Evolutionary conservation across 768 basidiomycete species (phyloP).

Genomic region (Neoboletus magnificus): DNA sequence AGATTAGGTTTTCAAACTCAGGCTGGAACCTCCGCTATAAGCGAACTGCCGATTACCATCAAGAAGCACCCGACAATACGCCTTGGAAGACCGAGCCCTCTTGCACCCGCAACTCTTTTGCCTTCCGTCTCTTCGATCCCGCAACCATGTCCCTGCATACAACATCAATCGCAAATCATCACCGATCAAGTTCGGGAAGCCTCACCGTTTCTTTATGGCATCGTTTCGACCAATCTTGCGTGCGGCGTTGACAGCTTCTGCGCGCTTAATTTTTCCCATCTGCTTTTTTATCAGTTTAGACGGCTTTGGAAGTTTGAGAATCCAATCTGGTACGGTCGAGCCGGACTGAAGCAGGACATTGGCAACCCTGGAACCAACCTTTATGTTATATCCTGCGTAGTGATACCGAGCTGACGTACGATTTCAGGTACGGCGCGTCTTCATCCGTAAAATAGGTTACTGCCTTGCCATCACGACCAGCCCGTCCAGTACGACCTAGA

Average conservation of each 20-base stretch:
- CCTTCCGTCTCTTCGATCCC: conserved; percentile 66
- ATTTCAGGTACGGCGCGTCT: conserved; percentile 88
- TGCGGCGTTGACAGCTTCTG: conserved; percentile 70
- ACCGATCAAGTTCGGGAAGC: not conserved
- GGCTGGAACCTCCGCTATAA: too few relatives aligned
- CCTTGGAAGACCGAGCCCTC: not conserved
- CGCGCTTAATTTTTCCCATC: conserved; percentile 82
- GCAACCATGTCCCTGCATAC: conserved; percentile 69
- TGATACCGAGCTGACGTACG: conserved; percentile 45
- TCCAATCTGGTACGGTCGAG: conserved; percentile 90
- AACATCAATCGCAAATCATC: not conserved
- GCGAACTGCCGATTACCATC: too few relatives aligned
- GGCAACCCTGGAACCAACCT: conserved; percentile 60
- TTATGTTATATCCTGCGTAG: conserved; percentile 8
- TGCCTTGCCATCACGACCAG: conserved; percentile 88
- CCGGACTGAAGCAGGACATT: conserved; percentile 95
- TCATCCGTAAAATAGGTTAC: conserved; percentile 95
- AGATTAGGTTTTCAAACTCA: too few relatives aligned
- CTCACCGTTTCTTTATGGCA: conserved; percentile 70
- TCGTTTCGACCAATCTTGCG: conserved; percentile 65
- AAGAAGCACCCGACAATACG: too few relatives aligned
- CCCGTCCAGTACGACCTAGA: conserved; percentile 89
- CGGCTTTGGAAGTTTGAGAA: conserved; percentile 89
- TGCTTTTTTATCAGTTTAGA: conserved; percentile 81
- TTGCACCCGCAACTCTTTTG: conserved; percentile 23